Conservation (phyloP, 2,329 filamentous ascomycete genomes). For the Diaporthe citri region DNA sequence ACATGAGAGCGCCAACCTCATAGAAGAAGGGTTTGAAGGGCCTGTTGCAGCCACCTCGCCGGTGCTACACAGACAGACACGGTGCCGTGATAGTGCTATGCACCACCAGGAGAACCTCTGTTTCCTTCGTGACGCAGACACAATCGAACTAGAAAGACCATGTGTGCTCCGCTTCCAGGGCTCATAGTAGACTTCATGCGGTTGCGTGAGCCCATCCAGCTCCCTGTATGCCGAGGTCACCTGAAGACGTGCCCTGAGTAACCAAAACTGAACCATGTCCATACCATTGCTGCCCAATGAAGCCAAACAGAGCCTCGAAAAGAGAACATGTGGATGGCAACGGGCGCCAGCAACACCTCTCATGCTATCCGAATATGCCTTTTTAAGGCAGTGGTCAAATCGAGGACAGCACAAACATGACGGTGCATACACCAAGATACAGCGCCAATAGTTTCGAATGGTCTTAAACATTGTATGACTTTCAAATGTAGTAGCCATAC, state of each 20-base stretch:
- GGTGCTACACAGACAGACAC: neutral
- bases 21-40: too few species aligned
- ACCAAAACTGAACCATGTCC: neutral
- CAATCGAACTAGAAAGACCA: neutral
- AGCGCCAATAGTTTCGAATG: neutral
- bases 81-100: neutral
- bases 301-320: neutral
- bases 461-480: too few species aligned
- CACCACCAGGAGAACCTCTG: neutral
- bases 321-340: neutral
- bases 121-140: neutral
- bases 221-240: neutral
- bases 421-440: neutral
- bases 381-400: neutral
- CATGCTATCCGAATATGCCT: neutral
- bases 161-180: neutral
- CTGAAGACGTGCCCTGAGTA: neutral
- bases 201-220: neutral
- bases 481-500: neutral
- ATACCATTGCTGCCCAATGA: neutral
- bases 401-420: neutral
- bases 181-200: neutral
- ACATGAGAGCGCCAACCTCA: too few species aligned
- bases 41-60: neutral
- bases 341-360: neutral